Evolutionary conservation across 768 basidiomycete species (phyloP).

Genomic region (Holtermannia corniformis): DNA sequence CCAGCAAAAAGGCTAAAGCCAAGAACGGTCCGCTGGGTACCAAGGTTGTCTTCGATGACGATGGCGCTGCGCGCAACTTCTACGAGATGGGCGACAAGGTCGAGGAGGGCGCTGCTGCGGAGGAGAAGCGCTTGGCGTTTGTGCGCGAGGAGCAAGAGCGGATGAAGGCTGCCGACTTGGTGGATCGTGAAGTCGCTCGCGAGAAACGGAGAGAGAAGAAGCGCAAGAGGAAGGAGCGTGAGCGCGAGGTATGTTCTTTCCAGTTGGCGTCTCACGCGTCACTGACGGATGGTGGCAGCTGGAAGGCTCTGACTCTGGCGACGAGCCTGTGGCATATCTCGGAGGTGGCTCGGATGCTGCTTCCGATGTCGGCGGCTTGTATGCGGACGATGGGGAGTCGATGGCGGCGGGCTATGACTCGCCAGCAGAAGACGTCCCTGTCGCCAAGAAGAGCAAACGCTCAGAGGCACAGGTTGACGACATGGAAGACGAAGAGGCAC

Average conservation of each 20-base stretch:
- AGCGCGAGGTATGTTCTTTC: constrained; percentile 47
- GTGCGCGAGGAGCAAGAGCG: constrained; percentile 63
- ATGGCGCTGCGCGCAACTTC: constrained; percentile 65
- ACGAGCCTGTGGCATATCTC: constrained; percentile 41
- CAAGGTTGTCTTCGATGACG: constrained; percentile 85
- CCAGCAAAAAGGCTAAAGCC: constrained; percentile 61
- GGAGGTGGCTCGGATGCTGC: constrained; percentile 51
- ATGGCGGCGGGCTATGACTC: constrained; percentile 33
- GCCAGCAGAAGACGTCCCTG: constrained; percentile 15
- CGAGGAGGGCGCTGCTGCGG: constrained; percentile 53
- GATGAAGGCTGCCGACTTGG: constrained; percentile 59
- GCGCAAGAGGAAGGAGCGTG: constrained; percentile 74
- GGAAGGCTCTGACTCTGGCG: constrained; percentile 21
- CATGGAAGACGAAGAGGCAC: constrained; percentile 53
- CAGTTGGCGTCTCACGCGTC: constrained; percentile 29
- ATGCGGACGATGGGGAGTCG: constrained; percentile 44
- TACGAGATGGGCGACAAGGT: constrained; percentile 74
- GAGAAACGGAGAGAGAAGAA: constrained; percentile 89
- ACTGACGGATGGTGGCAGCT: background rate
- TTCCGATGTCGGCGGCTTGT: constrained; percentile 63
- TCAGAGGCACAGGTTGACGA: constrained; percentile 33
- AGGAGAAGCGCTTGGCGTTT: constrained; percentile 59
- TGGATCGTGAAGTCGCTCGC: constrained; percentile 72
- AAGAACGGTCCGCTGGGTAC: constrained; percentile 53
- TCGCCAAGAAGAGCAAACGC: constrained; percentile 10